phyloP scores from a whole-genome alignment of 305 asterid species.

The Solanum hybrid region DNA sequence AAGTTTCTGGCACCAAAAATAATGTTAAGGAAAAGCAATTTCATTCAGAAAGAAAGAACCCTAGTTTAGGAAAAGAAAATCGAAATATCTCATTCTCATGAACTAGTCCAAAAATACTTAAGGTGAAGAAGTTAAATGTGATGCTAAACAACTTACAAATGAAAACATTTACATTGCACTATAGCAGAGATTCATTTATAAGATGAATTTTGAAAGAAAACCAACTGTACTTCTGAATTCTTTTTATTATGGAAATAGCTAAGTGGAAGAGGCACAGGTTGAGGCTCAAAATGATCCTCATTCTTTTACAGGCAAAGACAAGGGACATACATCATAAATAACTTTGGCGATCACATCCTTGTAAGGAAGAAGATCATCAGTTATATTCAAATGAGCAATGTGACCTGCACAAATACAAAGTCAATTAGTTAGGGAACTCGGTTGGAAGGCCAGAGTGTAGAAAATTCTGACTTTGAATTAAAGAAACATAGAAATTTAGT shows the following conservation, averaged over 20 bases:
- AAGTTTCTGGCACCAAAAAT: background rate
- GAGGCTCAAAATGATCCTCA: background rate
- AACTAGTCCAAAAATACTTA: background rate
- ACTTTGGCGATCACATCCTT: conserved; percentile 85
- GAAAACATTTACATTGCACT: background rate
- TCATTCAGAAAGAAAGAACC: background rate
- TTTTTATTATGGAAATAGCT: background rate
- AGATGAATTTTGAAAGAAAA: background rate
- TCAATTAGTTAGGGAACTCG: conserved; percentile 6
- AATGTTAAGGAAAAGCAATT: background rate
- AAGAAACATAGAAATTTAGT: background rate
- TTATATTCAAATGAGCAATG: conserved; percentile 80
- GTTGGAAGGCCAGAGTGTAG: background rate
- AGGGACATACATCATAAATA: conserved; percentile 68
- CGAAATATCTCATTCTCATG: background rate
- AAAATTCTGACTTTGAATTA: background rate
- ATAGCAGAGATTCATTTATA: background rate
- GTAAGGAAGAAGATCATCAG: conserved; percentile 71
- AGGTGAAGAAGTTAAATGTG: background rate
- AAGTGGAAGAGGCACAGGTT: background rate
- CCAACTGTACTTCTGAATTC: background rate
- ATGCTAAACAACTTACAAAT: background rate
- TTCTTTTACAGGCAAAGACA: no score
- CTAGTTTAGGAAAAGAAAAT: background rate
- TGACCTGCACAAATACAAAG: conserved; percentile 60